A percentile compares a stretch with the other conserved stretches of the same genome.
Evolutionary conservation across 2,329 filamentous ascomycete species (phyloP).

Genomic region (Fusarium sp.): DNA sequence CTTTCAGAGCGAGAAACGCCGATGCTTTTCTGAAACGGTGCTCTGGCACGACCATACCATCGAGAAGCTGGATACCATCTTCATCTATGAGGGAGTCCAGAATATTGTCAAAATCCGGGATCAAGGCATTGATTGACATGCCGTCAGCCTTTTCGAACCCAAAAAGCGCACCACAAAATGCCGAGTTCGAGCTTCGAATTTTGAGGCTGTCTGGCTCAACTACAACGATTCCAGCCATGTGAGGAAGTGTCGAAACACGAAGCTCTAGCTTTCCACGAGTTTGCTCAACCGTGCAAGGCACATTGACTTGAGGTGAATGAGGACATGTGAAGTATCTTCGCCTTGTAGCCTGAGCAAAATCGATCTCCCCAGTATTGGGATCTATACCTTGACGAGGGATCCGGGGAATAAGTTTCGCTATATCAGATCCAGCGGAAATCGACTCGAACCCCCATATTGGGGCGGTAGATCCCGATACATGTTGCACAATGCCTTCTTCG

Average conservation of each 20-base stretch:
- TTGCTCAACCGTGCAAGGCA: conserved; percentile 84
- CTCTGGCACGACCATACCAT: conserved; percentile 97
- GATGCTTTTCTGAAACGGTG: conserved; percentile 93
- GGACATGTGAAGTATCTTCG: conserved; percentile 85
- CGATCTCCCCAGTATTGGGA: conserved; percentile 74
- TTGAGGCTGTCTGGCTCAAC: conserved; percentile 79
- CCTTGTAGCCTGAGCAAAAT: conserved; percentile 77
- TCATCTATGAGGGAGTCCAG: conserved; percentile 84
- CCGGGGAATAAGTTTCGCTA: conserved; percentile 81
- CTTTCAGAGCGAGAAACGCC: conserved; percentile 82
- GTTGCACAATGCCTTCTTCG: conserved; percentile 77
- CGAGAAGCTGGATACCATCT: conserved; percentile 81
- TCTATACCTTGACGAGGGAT: conserved; percentile 80
- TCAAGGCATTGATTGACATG: conserved; percentile 77
- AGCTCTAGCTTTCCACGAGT: conserved; percentile 75
- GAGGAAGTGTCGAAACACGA: conserved; percentile 91
- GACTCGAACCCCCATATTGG: conserved; percentile 85
- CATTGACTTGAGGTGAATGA: conserved; percentile 78
- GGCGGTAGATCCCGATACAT: conserved; percentile 77
- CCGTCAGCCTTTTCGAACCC: conserved; percentile 87
- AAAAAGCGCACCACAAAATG: conserved; percentile 92
- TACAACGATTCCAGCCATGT: conserved; percentile 97
- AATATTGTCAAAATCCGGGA: conserved; percentile 88
- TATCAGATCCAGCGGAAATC: conserved; percentile 72
- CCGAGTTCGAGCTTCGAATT: conserved; percentile 92